Conservation (phyloP, 352 stramenopile species). For the Globisporangium megalacanthum region DNA sequence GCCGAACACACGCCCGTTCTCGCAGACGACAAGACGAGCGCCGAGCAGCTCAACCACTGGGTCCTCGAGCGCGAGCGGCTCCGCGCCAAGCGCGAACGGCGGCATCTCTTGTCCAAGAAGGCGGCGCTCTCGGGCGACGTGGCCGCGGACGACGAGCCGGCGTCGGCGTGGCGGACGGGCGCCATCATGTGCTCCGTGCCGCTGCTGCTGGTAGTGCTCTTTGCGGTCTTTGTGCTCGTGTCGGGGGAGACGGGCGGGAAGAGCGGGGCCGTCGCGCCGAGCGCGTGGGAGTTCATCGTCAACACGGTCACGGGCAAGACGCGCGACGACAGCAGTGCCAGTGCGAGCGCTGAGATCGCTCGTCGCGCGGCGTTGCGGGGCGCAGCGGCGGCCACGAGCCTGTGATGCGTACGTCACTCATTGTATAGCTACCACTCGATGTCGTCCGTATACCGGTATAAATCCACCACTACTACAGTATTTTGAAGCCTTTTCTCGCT, state of each 20-base stretch:
- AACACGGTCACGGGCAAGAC: conserved; percentile 13
- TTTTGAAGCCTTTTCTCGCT: background rate
- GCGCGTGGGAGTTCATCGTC: conserved; percentile 13
- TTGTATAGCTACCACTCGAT: too few relatives aligned
- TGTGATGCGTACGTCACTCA: too few relatives aligned
- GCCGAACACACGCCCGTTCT: conserved; percentile 22
- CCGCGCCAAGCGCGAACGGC: conserved; percentile 17
- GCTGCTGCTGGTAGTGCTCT: conserved; percentile 48
- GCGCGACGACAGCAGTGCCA: conserved; percentile 6
- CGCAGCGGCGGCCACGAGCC: background rate
- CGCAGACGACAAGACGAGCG: conserved; percentile 9
- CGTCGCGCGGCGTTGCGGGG: conserved; percentile 8
- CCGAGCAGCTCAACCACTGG: conserved; percentile 62
- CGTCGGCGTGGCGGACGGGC: conserved; percentile 44
- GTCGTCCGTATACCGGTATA: too few relatives aligned
- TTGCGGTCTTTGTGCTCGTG: conserved; percentile 49
- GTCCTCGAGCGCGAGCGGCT: conserved; percentile 64
- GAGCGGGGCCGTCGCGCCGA: conserved; percentile 9
- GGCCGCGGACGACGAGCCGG: conserved; percentile 18
- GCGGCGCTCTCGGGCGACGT: background rate
- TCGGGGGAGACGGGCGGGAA: conserved; percentile 22
- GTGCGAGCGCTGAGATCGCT: background rate
- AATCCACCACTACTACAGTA: too few relatives aligned
- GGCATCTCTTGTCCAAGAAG: conserved; percentile 12
- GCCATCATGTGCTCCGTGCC: conserved; percentile 72